phyloP scores from a whole-genome alignment of 805 yeast genomes.

The Teunomyces gatunensis region DNA sequence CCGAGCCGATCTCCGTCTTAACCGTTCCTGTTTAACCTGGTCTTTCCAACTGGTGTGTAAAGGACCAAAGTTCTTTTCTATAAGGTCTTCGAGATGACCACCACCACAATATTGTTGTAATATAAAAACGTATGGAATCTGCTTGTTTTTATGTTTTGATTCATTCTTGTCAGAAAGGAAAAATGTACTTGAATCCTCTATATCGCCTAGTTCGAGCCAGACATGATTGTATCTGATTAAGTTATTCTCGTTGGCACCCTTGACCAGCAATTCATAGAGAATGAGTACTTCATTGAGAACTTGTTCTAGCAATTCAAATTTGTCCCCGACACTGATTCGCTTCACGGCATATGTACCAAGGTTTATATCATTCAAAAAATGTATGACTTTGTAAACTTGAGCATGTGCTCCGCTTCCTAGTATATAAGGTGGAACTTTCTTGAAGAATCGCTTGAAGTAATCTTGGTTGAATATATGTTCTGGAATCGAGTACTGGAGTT shows the following conservation, averaged over 20 bases:
- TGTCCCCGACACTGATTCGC: conserved; percentile 79
- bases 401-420: conserved; percentile 87
- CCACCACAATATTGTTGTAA: conserved; percentile 87
- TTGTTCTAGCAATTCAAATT: conserved; percentile 62
- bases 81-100: conserved; percentile 75
- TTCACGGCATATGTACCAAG: conserved; percentile 83
- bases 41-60: conserved; percentile 24
- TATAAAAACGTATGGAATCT: conserved; percentile 71
- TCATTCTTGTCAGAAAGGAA: conserved; percentile 16
- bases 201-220: conserved; percentile 75
- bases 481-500: conserved; percentile 33
- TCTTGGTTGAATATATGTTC: conserved; percentile 62
- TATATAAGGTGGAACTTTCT: conserved; percentile 45
- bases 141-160: conserved; percentile 15
- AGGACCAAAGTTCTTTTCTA: conserved; percentile 23
- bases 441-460: conserved; percentile 72
- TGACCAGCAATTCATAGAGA: conserved; percentile 50
- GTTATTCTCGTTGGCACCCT: conserved; percentile 48
- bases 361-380: conserved; percentile 65
- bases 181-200: conserved; percentile 41
- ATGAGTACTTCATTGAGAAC: conserved; percentile 79
- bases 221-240: conserved; percentile 86
- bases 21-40: conserved; percentile 25
- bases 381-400: conserved; percentile 80
- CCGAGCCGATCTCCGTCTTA: conserved; percentile 15